A percentile compares a stretch with the other conserved stretches of the same genome.
phyloP scores from a whole-genome alignment of 768 basidiomycete species.

The Rhodocollybia butyracea region DNA sequence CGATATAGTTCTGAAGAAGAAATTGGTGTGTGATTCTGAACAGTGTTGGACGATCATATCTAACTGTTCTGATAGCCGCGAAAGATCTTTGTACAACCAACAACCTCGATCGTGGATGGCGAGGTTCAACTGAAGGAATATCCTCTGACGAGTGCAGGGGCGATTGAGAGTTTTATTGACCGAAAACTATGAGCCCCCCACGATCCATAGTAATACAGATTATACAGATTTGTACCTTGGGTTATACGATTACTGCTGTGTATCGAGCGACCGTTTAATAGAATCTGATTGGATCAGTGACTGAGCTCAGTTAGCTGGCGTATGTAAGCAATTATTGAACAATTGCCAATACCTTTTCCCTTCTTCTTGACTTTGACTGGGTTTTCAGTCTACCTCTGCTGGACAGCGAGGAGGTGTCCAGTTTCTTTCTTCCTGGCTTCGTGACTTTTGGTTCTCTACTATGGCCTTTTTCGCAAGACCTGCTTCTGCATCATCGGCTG shows the following conservation, averaged over 20 bases:
- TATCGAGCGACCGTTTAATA: too few species aligned
- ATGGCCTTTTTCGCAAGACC: constrained; percentile 76
- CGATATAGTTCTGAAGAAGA: constrained; percentile 75
- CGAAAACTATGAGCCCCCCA: constrained; percentile 49
- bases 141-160: constrained; percentile 65
- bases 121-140: constrained; percentile 80
- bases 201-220: not conserved
- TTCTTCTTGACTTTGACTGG: not conserved
- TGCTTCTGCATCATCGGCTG: constrained; percentile 55
- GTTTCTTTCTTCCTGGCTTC: not conserved
- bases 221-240: not conserved
- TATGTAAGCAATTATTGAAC: not conserved
- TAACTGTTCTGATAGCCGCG: constrained; percentile 53
- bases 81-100: constrained; percentile 84
- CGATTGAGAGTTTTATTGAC: constrained; percentile 83
- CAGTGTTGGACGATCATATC: not conserved
- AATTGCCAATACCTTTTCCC: not conserved
- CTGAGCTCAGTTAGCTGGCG: not conserved
- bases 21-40: constrained; percentile 47
- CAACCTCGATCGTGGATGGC: constrained; percentile 62
- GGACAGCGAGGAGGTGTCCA: constrained; percentile 10
- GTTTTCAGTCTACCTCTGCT: constrained; percentile 9
- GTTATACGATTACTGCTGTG: not conserved
- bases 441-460: constrained; percentile 8
- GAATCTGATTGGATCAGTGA: not conserved